Base-by-base conservation (phyloP, 139 green algal genomes). In the Picochlorum sp. region DNA sequence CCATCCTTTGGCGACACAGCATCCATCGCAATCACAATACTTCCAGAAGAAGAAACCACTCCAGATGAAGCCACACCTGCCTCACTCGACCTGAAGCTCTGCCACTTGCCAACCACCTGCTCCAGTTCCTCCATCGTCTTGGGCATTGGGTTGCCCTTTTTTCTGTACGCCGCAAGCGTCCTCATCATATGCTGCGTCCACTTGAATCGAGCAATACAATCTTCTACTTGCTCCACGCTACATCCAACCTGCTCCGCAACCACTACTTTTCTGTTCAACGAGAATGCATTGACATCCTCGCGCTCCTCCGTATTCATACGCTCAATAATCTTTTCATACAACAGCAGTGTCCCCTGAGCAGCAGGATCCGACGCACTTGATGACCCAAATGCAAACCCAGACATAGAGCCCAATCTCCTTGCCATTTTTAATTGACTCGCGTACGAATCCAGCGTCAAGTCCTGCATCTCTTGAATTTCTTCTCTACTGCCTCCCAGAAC, bases 301-400 rank as follows among this genome's bases (percentile, higher is more conserved):
- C 67, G 71, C 23, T 76, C 69, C 3, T 66, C 69, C 8, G 4
- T 5, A 10, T 24, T 56, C 69, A 76, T 72, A 2, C 16, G 41
- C 2, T 60, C 65, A 63, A 76, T 72, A 38, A 76, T 71, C 11
- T 60, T 49, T 21, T 71, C 69, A 60, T 62, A 76, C 30, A 72
- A 23, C 15, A 62, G 55, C 30, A 76, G 26, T 13, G 41, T 66
- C 31, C 69, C 69, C 37, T 72, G 63, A 3, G 57, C 63, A 18
- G 47, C 18, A 0, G 52, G 23, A 21, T 76, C 70, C 14, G 16
- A 55, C 13, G 59, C 50, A 6, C 20, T 37, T 0, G 20, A 7
- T 3, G 55, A 72, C 55, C 70, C 70, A 41, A 68, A 57, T n/a
- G 62, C 63, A 30, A 41, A 76, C 6, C 69, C 70, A 13, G 63